Conservation (phyloP, 768 basidiomycete species). For the Tricholoma sp. region DNA sequence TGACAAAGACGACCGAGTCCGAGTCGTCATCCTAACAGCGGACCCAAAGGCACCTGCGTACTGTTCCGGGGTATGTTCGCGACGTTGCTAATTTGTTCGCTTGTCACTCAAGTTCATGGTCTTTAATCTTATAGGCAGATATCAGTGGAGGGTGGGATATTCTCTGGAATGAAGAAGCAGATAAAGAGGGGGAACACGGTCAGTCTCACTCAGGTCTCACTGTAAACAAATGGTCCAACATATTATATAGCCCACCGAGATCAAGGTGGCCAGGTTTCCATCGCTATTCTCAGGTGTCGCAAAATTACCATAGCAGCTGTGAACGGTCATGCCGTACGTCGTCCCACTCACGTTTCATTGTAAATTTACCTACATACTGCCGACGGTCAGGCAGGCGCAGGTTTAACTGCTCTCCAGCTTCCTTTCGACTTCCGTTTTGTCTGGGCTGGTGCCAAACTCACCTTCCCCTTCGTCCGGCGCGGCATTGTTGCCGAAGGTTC, state of each 20-base stretch:
- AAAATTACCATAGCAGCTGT: conserved; percentile 49
- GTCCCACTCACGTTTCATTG: neutral
- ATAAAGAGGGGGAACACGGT: conserved; percentile 46
- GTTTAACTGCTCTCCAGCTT: conserved; percentile 38
- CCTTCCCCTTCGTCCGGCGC: conserved; percentile 40
- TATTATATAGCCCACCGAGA: conserved; percentile 42
- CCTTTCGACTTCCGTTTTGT: conserved; percentile 45
- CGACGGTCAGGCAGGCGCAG: conserved; percentile 31
- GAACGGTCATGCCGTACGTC: conserved; percentile 42
- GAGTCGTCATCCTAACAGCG: conserved; percentile 46
- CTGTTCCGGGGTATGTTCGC: conserved; percentile 45
- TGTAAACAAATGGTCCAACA: neutral
- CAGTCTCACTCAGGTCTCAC: conserved; percentile 4
- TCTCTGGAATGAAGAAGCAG: conserved; percentile 34
- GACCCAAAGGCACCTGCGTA: conserved; percentile 47
- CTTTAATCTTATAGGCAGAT: conserved; percentile 35
- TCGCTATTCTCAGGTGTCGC: conserved; percentile 47
- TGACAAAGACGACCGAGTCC: conserved; percentile 49
- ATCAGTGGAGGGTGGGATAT: conserved; percentile 42
- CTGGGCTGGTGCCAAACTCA: conserved; percentile 39
- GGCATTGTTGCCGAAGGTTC: conserved; percentile 43
- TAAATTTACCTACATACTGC: neutral
- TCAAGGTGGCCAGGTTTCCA: conserved; percentile 38
- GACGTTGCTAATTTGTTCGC: neutral
- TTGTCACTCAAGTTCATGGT: neutral